A percentile compares a stretch with the other conserved stretches of the same genome.
Evolutionary conservation across 2,329 filamentous ascomycete species (phyloP).

Genomic region (Pseudocercospora musae): DNA sequence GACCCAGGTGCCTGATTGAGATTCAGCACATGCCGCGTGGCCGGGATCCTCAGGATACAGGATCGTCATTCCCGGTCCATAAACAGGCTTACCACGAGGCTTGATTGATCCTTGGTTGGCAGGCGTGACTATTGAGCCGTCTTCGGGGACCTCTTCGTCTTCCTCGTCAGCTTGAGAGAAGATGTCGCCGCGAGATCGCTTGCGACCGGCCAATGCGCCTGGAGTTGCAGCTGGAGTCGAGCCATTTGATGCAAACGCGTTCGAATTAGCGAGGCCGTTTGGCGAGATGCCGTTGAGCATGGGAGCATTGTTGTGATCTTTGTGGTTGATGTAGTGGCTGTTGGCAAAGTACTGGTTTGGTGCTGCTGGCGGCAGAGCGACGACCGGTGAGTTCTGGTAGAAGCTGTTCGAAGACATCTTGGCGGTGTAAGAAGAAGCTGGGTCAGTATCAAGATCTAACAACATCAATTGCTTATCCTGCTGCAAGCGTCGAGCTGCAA

Average conservation of each 20-base stretch:
- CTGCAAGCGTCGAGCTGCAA: conserved; percentile 22
- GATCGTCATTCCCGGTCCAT: conserved; percentile 69
- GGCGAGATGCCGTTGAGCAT: conserved; percentile 25
- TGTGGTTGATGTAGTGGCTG: conserved; percentile 27
- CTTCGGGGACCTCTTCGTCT: conserved; percentile 48
- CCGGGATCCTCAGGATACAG: conserved; percentile 61
- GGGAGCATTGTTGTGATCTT: conserved; percentile 13
- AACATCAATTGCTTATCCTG: conserved; percentile 33
- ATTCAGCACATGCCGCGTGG: conserved; percentile 57
- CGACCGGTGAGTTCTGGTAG: conserved; percentile 47
- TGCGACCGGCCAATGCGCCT: conserved; percentile 58
- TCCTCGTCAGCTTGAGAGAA: conserved; percentile 54
- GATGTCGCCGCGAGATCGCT: conserved; percentile 74
- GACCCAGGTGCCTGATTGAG: conserved; percentile 69
- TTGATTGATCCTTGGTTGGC: conserved; percentile 48
- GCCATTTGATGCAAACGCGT: conserved; percentile 20
- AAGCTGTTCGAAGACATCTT: conserved; percentile 36
- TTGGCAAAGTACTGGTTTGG: conserved; percentile 35
- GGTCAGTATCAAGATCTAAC: conserved; percentile 34
- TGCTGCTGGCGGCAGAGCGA: conserved; percentile 45
- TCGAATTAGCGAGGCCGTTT: conserved; percentile 25
- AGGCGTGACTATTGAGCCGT: conserved; percentile 48
- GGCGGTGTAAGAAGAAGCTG: conserved; percentile 23
- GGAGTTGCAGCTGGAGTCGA: conserved; percentile 25
- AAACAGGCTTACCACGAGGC: conserved; percentile 63